Evolutionary conservation across 352 stramenopile genomes (phyloP).

Genomic region (Phytophthora meadii): DNA sequence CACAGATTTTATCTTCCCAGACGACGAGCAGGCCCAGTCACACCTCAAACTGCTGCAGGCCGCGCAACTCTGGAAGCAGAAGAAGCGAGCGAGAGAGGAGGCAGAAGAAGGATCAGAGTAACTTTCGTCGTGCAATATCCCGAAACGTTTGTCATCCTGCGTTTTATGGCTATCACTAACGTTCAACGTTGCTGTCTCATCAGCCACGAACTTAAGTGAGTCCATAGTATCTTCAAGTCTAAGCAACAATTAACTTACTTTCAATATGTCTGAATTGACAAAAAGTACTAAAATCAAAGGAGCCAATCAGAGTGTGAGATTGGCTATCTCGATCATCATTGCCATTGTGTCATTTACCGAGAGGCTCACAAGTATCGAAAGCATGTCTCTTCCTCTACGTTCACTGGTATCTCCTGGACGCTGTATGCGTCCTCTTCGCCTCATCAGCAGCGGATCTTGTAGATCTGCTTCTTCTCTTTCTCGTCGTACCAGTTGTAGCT

Average conservation of each 20-base stretch:
- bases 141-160: conserved; percentile 2
- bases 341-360: conserved; percentile 16
- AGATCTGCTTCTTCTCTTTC: conserved; percentile 18
- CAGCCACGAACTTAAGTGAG: conserved; percentile 14
- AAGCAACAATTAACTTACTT: too few species aligned
- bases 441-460: neutral
- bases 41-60: conserved; percentile 98
- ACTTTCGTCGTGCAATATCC: conserved; percentile 1
- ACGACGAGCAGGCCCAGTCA: conserved; percentile 95
- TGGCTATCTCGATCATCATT: neutral
- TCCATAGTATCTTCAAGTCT: too few species aligned
- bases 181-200: conserved; percentile 26
- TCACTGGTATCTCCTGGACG: conserved; percentile 24
- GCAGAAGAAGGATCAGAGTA: conserved; percentile 15
- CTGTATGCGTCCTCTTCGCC: conserved; percentile 11
- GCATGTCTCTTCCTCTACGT: conserved; percentile 25
- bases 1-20: conserved; percentile 99
- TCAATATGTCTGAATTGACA: conserved; percentile 3
- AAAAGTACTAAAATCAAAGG: neutral
- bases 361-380: conserved; percentile 11
- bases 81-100: conserved; percentile 72
- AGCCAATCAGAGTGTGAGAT: neutral
- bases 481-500: conserved; percentile 18
- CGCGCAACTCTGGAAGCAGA: conserved; percentile 97
- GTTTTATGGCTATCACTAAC: neutral